phyloP scores from a whole-genome alignment of 1,139 yeast genomes.

The Yamadazyma atmosphaerica region DNA sequence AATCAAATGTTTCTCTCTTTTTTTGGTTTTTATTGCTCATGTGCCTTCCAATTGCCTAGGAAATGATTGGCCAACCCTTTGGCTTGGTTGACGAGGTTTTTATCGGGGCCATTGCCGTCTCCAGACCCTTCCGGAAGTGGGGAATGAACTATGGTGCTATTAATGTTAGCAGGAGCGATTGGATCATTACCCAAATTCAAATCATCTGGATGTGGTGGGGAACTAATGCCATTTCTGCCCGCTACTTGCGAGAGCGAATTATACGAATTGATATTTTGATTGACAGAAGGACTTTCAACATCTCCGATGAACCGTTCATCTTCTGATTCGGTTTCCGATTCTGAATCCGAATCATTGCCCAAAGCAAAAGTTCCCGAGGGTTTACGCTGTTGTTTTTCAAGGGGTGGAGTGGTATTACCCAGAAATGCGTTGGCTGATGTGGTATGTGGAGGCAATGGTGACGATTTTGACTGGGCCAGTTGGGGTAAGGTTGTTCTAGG shows the following conservation, averaged over 20 bases:
- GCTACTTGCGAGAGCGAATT: constrained; percentile 54
- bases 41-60: constrained; percentile 31
- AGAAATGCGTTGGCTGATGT: constrained; percentile 46
- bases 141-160: no score
- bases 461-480: constrained; percentile 32
- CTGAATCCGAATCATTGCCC: constrained; percentile 10
- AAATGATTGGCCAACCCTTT: constrained; percentile 41
- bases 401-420: constrained; percentile 30
- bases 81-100: constrained; percentile 38
- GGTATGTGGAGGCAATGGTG: constrained; percentile 49
- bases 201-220: constrained; percentile 21
- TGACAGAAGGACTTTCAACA: constrained; percentile 7
- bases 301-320: constrained; percentile 25
- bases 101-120: constrained; percentile 9
- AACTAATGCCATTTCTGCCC: constrained; percentile 42
- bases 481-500: constrained; percentile 18
- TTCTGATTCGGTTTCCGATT: constrained; percentile 33
- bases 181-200: no score
- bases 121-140: no score
- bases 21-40: background rate
- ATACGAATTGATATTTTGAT: constrained; percentile 25
- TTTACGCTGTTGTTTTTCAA: constrained; percentile 9
- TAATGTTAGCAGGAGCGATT: no score
- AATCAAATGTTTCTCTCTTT: background rate
- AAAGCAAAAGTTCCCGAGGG: constrained; percentile 27